Base-by-base conservation (phyloP, 169 alveolate species). In the Cryptosporidium xiaoi region DNA sequence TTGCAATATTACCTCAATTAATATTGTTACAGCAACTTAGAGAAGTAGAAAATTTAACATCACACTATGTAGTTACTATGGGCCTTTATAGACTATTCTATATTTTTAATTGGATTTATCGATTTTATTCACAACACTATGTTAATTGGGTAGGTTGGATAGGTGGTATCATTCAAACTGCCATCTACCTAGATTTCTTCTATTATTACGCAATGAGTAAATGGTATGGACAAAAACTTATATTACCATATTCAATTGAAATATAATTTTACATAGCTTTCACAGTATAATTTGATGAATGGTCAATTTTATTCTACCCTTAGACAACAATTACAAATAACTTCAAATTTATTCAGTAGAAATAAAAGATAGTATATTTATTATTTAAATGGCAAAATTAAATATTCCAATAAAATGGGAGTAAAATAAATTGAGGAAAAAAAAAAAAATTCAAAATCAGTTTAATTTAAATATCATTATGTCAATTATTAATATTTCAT, bases 1-100 rank as follows among this genome's bases (percentile, higher is more conserved):
- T 97, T 1, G 98, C 99, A 48, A 96, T 97, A 82, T 83, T 97
- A 36, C 99, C 99, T 18, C 99, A 97, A 92, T 91, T 97, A 51
- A 92, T 95, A 13, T 95, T 97, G 90, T 92, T 97, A 62, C 96
- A 97, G 83, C 96, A 95, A 82, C 95, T 96, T 91, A 93, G 97
- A 55, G 97, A 96, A 69, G 98, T 97, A 6, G 99, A 97, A 91
- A 95, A 96, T 82, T 93, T 97, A 66, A 97, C 99, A n/a, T 95
- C 99, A 2, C 95, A 97, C 91, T 97, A 97, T 83, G 98, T 96
- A 20, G 97, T 95, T 44, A 84, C 96, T 4, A 93, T 97, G 94
- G 99, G 99, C 15, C 84, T 93, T 34, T 97, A 97, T 91, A 92
- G 99, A 82, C 94, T 97, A 58, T 91, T 97, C 65, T 97, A 97